A percentile compares a stretch with the other conserved stretches of the same genome.
phyloP scores from a whole-genome alignment of 179 eudicot genomes.

The Amaranthus tricolor region DNA sequence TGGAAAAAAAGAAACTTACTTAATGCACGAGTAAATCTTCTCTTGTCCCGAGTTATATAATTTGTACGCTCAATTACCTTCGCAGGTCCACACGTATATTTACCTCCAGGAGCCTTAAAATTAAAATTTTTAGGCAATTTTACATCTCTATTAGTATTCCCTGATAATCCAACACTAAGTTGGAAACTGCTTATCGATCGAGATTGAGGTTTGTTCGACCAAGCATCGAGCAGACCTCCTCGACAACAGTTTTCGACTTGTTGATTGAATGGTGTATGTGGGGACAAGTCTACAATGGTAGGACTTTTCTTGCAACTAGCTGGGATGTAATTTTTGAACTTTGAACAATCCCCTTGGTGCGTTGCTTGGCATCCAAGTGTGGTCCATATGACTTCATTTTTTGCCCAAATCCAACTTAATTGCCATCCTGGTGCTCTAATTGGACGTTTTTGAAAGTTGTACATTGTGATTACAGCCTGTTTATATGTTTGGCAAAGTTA shows the following conservation, averaged over 20 bases:
- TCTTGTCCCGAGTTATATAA: slow-evolving; percentile 39
- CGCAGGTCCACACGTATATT: slow-evolving; percentile 71
- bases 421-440: slow-evolving; percentile 82
- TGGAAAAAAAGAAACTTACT: slow-evolving; percentile 43
- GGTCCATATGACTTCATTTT: slow-evolving; percentile 68
- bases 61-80: slow-evolving; percentile 50
- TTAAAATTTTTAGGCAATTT: slow-evolving; percentile 56
- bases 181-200: slow-evolving; percentile 59
- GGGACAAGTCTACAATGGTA: slow-evolving; percentile 54
- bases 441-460: slow-evolving; percentile 63
- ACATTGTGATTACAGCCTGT: slow-evolving; percentile 67
- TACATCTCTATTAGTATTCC: slow-evolving; percentile 59
- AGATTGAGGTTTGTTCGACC: slow-evolving; percentile 45
- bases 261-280: slow-evolving; percentile 63
- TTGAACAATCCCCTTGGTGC: slow-evolving; percentile 76
- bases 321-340: slow-evolving; percentile 46
- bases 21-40: slow-evolving; percentile 61
- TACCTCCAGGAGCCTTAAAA: slow-evolving; percentile 55
- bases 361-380: slow-evolving; percentile 57
- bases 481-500: background rate
- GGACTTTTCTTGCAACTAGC: slow-evolving; percentile 61
- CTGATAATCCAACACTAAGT: slow-evolving; percentile 59
- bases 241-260: slow-evolving; percentile 72
- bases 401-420: slow-evolving; percentile 75
- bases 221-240: slow-evolving; percentile 68